Conservation (phyloP, 305 asterid species). For the Fraxinus angustifolia region DNA sequence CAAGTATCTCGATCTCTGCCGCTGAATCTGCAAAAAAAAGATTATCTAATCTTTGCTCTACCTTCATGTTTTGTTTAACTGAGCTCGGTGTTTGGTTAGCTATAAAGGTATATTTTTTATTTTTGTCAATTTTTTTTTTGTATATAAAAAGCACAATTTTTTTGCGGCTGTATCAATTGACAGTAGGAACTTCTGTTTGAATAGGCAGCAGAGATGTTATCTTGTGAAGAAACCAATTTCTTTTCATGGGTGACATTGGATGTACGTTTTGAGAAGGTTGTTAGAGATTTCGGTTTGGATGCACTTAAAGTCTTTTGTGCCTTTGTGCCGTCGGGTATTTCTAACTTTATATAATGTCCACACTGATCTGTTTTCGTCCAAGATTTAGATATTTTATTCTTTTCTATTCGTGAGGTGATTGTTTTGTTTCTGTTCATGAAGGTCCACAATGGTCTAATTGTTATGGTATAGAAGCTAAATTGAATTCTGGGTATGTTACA, state of each 20-base stretch:
- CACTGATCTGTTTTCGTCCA: not conserved
- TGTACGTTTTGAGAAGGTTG: conserved; percentile 36
- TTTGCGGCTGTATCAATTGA: not conserved
- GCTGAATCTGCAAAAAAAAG: conserved; percentile 39
- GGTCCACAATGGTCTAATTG: conserved; percentile 37
- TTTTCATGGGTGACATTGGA: conserved; percentile 47
- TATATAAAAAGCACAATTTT: not conserved
- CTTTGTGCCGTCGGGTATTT: conserved; percentile 49
- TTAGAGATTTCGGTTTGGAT: conserved; percentile 47
- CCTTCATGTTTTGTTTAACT: conserved; percentile 49
- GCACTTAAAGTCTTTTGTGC: conserved; percentile 45
- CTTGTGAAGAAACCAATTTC: conserved; percentile 32
- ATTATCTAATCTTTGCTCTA: conserved; percentile 33
- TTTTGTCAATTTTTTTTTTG: not conserved
- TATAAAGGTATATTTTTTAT: conserved; percentile 48
- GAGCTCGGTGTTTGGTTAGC: conserved; percentile 79
- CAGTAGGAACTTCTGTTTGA: conserved; percentile 14
- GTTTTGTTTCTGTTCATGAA: conserved; percentile 17
- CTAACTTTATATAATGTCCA: not conserved
- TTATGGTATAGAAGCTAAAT: conserved; percentile 30
- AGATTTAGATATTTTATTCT: conserved; percentile 2
- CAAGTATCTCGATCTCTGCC: conserved; percentile 27
- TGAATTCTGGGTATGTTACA: conserved; percentile 50
- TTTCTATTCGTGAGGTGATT: conserved; percentile 16
- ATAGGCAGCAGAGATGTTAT: conserved; percentile 65